Evolutionary conservation across 345 rosid genomes (phyloP), one percentile per base, ranked within the genome.

Genomic region (Noccaea caerulescens): DNA sequence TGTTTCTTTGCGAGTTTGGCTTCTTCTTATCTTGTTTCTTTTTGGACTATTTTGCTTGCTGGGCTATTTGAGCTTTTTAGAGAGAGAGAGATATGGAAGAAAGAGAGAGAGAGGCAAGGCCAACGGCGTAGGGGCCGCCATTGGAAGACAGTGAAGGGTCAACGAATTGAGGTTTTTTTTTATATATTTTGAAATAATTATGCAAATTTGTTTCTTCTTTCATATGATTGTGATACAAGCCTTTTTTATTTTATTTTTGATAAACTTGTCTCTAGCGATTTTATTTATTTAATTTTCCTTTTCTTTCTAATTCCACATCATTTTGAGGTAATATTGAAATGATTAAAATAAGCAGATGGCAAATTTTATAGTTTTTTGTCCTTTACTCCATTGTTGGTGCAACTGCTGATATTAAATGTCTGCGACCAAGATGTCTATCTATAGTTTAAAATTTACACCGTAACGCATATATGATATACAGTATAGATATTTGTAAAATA

Each of bases 41-140:
- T 82, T 75, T 83, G 85, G 83, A 71, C 45, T 74, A 67, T 45
- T 67, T 64, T 69, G 50, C 80, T 81, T 71, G 72, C 64, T 68
- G 56, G 70, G 34, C 69, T 76, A 75, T 61, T 70, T 70, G 82
- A 79, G 79, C 80, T 75, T 86, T 62, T 83, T 80, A 58, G 58
- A 66, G 65, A 68, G 55, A 50, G 63, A 58, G 25, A 36, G n/a
- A 42, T 44, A 38, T 38, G 37, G 7, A 11, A 39, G 57, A 62
- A 45, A 47, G 36, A 51, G 59, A 68, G 63, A 63, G 68, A 72
- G 63, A 49, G 80, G 83, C 92, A 80, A 81, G 81, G 73, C 89
- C 98, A 86, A 73, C 91, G 97, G 84, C 98, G 97, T 82, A 84
- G 96, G 98, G 97, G 89, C 97, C 94, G 96, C 92, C 86, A 87